These are phyloP conservation scores for Fusarium sp. DNA, from an alignment of 2,329 filamentous ascomycete species.

Conservation along the genomic window DNA sequence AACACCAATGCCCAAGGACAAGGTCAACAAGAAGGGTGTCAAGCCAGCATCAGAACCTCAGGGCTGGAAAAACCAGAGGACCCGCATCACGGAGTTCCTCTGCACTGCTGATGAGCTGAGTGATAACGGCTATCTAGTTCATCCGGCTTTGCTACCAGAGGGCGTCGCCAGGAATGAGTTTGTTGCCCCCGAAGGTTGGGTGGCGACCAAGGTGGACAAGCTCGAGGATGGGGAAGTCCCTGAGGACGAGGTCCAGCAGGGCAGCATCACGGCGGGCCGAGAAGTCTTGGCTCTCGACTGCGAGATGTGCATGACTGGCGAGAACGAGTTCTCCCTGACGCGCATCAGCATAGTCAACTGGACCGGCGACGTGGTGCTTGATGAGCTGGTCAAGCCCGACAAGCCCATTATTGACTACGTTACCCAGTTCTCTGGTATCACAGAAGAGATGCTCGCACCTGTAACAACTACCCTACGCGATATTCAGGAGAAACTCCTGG, in stretches of 20 bases:
- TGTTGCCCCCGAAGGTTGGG: conserved; percentile 78
- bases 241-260: conserved; percentile 78
- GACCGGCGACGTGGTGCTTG: conserved; percentile 84
- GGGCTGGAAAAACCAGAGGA: conserved; percentile 79
- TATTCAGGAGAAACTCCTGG: conserved; percentile 81
- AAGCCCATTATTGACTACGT: conserved; percentile 93
- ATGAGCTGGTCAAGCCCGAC: conserved; percentile 91
- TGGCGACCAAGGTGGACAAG: conserved; percentile 77
- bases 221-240: conserved; percentile 76
- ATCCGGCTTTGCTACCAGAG: conserved; percentile 78
- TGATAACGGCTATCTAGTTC: conserved; percentile 86
- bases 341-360: conserved; percentile 89
- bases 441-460: conserved; percentile 81
- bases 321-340: conserved; percentile 84
- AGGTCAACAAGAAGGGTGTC: conserved; percentile 66
- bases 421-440: conserved; percentile 93
- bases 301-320: conserved; percentile 94
- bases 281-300: conserved; percentile 88
- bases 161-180: conserved; percentile 66
- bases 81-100: conserved; percentile 84
- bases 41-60: conserved; percentile 72
- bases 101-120: conserved; percentile 78
- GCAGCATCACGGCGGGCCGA: conserved; percentile 85
- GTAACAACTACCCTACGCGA: conserved; percentile 87
- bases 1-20: conserved; percentile 77